A percentile compares a stretch with the other conserved stretches of the same genome.
These are phyloP conservation scores for Ogataea paradorogensis DNA, from an alignment of 805 yeast genomes.

Conservation along the genomic window DNA sequence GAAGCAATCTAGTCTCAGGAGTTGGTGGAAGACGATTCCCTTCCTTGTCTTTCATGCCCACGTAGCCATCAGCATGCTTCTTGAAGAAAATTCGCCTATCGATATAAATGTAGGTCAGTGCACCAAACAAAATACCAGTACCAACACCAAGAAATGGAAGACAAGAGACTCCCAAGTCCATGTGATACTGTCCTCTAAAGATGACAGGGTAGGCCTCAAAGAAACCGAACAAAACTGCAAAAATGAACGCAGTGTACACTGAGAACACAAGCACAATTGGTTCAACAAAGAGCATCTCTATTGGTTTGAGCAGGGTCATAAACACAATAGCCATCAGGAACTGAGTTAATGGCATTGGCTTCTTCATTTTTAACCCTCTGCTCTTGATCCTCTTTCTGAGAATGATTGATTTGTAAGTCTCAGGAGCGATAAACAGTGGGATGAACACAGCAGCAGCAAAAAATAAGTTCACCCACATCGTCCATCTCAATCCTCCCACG, in stretches of 20 bases:
- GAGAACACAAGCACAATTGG: slow-evolving; percentile 74
- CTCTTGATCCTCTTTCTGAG: slow-evolving; percentile 57
- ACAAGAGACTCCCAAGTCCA: slow-evolving; percentile 62
- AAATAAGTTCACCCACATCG: slow-evolving; percentile 69
- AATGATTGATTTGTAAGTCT: slow-evolving; percentile 71
- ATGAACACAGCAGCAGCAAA: slow-evolving; percentile 57
- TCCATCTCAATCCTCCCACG: slow-evolving; percentile 61
- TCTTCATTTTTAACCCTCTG: slow-evolving; percentile 51
- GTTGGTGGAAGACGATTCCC: slow-evolving; percentile 53
- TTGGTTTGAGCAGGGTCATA: slow-evolving; percentile 57
- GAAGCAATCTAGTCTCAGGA: slow-evolving; percentile 59
- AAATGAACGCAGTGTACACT: slow-evolving; percentile 67
- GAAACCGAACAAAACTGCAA: slow-evolving; percentile 76
- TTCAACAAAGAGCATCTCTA: slow-evolving; percentile 66
- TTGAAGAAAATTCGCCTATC: slow-evolving; percentile 52
- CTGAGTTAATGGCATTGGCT: slow-evolving; percentile 33
- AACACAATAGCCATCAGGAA: slow-evolving; percentile 45
- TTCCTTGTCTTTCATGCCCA: slow-evolving; percentile 51
- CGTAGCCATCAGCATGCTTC: slow-evolving; percentile 59
- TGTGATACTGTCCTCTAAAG: slow-evolving; percentile 59
- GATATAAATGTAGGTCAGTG: slow-evolving; percentile 44
- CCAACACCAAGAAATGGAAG: slow-evolving; percentile 72
- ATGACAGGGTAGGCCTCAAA: slow-evolving; percentile 78
- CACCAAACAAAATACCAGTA: slow-evolving; percentile 59
- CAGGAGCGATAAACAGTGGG: slow-evolving; percentile 48